These are phyloP conservation scores for Capsella bursapastoris DNA, from an alignment of 345 rosid genomes.

Conservation along the genomic window DNA sequence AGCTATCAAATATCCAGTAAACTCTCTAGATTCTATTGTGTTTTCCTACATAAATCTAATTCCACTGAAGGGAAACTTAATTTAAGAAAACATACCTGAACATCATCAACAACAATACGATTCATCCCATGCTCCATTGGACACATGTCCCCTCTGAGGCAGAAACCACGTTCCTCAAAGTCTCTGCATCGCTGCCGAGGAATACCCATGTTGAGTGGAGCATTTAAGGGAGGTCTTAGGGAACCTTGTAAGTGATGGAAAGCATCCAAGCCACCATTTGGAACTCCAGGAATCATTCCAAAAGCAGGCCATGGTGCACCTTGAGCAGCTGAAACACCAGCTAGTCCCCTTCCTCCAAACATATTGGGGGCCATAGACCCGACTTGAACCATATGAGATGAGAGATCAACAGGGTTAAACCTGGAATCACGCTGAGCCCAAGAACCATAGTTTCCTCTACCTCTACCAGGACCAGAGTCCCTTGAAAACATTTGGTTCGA, in stretches of 20 bases:
- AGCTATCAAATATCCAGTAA: conserved; percentile 21
- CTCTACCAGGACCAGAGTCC: conserved; percentile 73
- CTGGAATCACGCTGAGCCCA: conserved; percentile 80
- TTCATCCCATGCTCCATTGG: conserved; percentile 99
- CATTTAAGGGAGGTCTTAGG: conserved; percentile 63
- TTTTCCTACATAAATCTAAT: neutral
- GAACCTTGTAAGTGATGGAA: conserved; percentile 79
- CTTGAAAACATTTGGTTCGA: conserved; percentile 62
- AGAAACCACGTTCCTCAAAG: conserved; percentile 98
- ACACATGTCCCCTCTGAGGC: conserved; percentile 98
- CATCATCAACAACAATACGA: conserved; percentile 96
- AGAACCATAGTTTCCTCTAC: conserved; percentile 79
- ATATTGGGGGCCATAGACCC: conserved; percentile 58
- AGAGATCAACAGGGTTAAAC: conserved; percentile 65
- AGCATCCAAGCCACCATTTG: conserved; percentile 79
- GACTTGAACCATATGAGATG: conserved; percentile 74
- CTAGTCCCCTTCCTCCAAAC: conserved; percentile 79
- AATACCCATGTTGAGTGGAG: conserved; percentile 74
- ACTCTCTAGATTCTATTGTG: conserved; percentile 11
- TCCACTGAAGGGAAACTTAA: neutral
- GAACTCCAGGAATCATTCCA: conserved; percentile 79
- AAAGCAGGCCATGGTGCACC: conserved; percentile 75
- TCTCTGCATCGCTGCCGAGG: conserved; percentile 89
- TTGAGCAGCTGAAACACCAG: conserved; percentile 66
- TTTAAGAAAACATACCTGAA: conserved; percentile 65